Percentiles rank a stretch among this genome's conserved stretches.
Conservation (phyloP, 495 filamentous ascomycete species). For the Hypoxylon rickii region DNA sequence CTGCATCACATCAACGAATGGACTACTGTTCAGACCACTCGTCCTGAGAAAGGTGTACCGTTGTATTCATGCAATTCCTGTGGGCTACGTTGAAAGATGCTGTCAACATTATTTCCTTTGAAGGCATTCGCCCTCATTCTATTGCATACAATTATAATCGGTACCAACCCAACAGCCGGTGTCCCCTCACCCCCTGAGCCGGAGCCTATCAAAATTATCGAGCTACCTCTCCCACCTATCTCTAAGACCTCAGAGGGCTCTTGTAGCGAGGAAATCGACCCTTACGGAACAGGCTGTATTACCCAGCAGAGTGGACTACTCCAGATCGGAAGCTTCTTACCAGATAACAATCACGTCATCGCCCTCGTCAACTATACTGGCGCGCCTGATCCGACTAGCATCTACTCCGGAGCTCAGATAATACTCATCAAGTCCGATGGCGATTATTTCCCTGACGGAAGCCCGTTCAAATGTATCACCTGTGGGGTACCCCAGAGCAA, state of each 20-base stretch:
- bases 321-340: constrained; percentile 33
- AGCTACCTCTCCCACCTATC: constrained; percentile 29
- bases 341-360: constrained; percentile 33
- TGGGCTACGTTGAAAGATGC: background rate
- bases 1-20: too few relatives aligned
- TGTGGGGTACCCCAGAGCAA: constrained; percentile 32
- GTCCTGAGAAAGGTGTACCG: too few relatives aligned
- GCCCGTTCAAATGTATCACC: constrained; percentile 37
- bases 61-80: too few relatives aligned
- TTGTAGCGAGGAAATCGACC: constrained; percentile 21
- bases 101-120: too few relatives aligned
- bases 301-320: constrained; percentile 9
- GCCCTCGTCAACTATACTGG: constrained; percentile 32
- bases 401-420: constrained; percentile 26
- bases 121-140: background rate
- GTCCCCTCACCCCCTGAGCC: constrained; percentile 1
- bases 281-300: constrained; percentile 27
- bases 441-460: constrained; percentile 29
- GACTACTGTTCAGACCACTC: too few relatives aligned
- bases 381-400: constrained; percentile 21
- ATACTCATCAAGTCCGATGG: constrained; percentile 31
- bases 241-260: background rate
- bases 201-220: constrained; percentile 22
- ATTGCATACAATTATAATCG: background rate
- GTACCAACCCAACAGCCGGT: background rate